Evolutionary conservation across 208 protist species (phyloP).

Genomic region (Porcisia deanei): DNA sequence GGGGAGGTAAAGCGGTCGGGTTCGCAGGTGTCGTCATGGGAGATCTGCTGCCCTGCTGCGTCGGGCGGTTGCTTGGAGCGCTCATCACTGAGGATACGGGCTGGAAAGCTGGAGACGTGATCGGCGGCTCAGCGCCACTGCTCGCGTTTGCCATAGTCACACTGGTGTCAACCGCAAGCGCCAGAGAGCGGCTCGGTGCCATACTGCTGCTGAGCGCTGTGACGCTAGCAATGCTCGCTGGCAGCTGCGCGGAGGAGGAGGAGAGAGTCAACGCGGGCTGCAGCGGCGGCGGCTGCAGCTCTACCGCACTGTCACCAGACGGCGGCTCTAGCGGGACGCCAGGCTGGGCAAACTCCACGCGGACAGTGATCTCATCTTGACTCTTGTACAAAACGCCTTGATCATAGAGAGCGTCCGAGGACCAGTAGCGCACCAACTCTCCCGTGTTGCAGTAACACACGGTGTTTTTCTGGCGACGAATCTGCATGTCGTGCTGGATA

Average conservation of each 20-base stretch:
- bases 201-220: background rate
- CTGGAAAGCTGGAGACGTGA: slow-evolving; percentile 27
- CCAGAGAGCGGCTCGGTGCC: background rate
- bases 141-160: slow-evolving; percentile 8
- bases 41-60: background rate
- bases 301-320: background rate
- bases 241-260: slow-evolving; percentile 10
- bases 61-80: slow-evolving; percentile 3
- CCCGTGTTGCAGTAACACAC: slow-evolving; percentile 84
- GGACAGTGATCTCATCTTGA: slow-evolving; percentile 57
- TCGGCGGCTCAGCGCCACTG: slow-evolving; percentile 13
- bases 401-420: slow-evolving; percentile 38
- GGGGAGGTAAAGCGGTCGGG: background rate
- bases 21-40: slow-evolving; percentile 6
- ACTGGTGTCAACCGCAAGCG: background rate
- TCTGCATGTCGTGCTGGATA: slow-evolving; percentile 46
- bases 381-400: slow-evolving; percentile 51
- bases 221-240: slow-evolving; percentile 8
- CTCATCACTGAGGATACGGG: slow-evolving; percentile 22
- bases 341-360: slow-evolving; percentile 47
- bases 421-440: slow-evolving; percentile 65
- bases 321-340: slow-evolving; percentile 29
- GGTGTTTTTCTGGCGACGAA: slow-evolving; percentile 52
- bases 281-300: slow-evolving; percentile 21
- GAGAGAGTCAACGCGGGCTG: slow-evolving; percentile 15